phyloP scores from a whole-genome alignment of 1,139 yeast species.

The Suhomyces bolitotheri region DNA sequence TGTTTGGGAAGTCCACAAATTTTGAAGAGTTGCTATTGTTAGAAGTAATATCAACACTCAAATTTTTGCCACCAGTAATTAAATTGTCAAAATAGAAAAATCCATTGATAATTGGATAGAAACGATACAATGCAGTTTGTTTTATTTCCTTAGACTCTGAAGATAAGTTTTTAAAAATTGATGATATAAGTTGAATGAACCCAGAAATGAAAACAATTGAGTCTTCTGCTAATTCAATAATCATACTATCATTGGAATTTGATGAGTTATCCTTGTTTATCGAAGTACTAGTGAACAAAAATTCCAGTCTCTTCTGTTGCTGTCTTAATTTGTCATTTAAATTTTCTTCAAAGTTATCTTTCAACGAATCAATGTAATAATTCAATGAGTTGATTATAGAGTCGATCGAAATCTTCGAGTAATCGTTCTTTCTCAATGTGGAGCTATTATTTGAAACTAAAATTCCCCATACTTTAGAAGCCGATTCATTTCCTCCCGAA shows the following conservation, averaged over 20 bases:
- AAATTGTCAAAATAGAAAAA: slow-evolving; percentile 46
- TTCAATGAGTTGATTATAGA: slow-evolving; percentile 57
- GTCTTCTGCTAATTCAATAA: slow-evolving; percentile 73
- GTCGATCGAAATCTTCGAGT: slow-evolving; percentile 56
- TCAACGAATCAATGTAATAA: slow-evolving; percentile 55
- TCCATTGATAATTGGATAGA: slow-evolving; percentile 37
- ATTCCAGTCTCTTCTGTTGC: slow-evolving; percentile 41
- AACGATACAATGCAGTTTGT: slow-evolving; percentile 33
- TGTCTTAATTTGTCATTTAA: slow-evolving; percentile 32
- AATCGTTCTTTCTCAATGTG: slow-evolving; percentile 38
- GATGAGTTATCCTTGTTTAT: slow-evolving; percentile 18
- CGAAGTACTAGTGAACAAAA: slow-evolving; percentile 29
- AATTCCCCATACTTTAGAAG: slow-evolving; percentile 43
- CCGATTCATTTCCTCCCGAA: slow-evolving; percentile 56
- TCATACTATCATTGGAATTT: slow-evolving; percentile 22
- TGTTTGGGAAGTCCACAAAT: slow-evolving; percentile 27
- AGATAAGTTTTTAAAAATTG: slow-evolving; percentile 35
- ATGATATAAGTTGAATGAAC: slow-evolving; percentile 49
- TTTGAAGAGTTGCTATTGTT: slow-evolving; percentile 18
- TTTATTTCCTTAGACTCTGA: slow-evolving; percentile 32
- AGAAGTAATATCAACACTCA: slow-evolving; percentile 17
- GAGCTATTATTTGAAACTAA: slow-evolving; percentile 30
- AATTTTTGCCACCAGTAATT: slow-evolving; percentile 25
- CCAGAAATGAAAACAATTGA: slow-evolving; percentile 77
- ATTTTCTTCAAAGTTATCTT: slow-evolving; percentile 42